Conservation (phyloP, 768 basidiomycete species). For the Trametes maxima region DNA sequence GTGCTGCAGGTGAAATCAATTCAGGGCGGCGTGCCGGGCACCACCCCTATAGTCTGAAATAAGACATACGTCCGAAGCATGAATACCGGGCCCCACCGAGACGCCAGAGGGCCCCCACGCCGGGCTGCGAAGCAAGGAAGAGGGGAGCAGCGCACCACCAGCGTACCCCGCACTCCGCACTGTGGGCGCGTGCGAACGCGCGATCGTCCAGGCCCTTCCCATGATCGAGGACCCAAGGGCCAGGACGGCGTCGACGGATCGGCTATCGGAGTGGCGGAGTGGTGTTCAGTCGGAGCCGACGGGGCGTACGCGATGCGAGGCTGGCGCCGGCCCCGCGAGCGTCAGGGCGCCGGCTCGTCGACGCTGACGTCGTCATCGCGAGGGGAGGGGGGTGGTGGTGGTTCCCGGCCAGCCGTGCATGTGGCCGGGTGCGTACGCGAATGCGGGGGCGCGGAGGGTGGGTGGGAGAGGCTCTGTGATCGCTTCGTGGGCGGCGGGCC, state of each 20-base stretch:
- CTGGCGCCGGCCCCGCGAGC: neutral
- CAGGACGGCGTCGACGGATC: constrained; percentile 9
- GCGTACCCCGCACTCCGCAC: neutral
- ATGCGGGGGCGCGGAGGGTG: neutral
- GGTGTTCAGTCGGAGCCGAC: constrained; percentile 18
- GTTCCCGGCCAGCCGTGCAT: neutral
- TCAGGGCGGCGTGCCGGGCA: neutral
- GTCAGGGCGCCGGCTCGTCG: neutral
- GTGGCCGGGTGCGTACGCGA: neutral
- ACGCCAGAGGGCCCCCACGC: neutral
- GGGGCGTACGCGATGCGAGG: neutral
- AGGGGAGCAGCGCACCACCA: neutral
- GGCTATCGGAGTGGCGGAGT: constrained; percentile 18
- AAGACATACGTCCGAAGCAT: neutral
- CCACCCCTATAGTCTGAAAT: neutral
- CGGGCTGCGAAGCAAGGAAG: neutral
- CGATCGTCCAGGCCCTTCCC: constrained; percentile 7
- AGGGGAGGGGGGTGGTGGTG: no score
- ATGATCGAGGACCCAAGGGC: constrained; percentile 14
- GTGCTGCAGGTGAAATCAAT: neutral
- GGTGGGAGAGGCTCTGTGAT: neutral
- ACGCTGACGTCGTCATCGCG: constrained; percentile 1
- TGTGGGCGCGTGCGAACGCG: constrained; percentile 8
- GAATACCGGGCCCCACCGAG: neutral
- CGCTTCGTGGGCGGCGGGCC: neutral